Conservation (phyloP, 176 grass and related monocot species). For the Puccinellia tenuiflora region DNA sequence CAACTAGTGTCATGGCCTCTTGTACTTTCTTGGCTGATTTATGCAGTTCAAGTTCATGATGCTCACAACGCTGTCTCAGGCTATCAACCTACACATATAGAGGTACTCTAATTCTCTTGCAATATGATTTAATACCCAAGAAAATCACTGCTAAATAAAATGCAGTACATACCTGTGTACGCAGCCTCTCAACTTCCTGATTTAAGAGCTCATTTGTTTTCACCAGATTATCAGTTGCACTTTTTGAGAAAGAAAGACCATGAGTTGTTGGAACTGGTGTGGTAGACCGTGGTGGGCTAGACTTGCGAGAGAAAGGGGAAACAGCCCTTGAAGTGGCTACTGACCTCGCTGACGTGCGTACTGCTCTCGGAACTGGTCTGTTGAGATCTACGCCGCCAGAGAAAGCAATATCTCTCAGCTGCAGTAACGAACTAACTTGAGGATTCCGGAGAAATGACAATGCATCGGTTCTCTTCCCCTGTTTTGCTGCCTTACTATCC, state of each 20-base stretch:
- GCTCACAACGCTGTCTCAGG: slow-evolving; percentile 63
- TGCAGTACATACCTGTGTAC: slow-evolving; percentile 46
- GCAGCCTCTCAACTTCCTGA: slow-evolving; percentile 83
- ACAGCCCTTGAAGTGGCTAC: slow-evolving; percentile 76
- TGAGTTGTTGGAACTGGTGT: slow-evolving; percentile 73
- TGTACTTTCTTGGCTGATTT: slow-evolving; percentile 75
- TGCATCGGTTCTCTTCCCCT: slow-evolving; percentile 46
- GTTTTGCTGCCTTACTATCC: slow-evolving; percentile 55
- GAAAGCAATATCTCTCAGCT: slow-evolving; percentile 74
- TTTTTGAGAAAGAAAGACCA: slow-evolving; percentile 87
- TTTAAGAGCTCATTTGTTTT: slow-evolving; percentile 83
- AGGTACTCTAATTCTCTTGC: not conserved
- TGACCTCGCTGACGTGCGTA: slow-evolving; percentile 43
- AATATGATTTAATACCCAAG: slow-evolving; percentile 1
- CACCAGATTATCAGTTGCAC: slow-evolving; percentile 57
- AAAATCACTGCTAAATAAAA: slow-evolving; percentile 2
- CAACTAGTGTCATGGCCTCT: slow-evolving; percentile 65
- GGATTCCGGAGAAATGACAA: slow-evolving; percentile 54
- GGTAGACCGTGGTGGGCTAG: slow-evolving; percentile 73
- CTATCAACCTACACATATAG: slow-evolving; percentile 65
- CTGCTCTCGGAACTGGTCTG: slow-evolving; percentile 49
- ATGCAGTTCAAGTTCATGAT: slow-evolving; percentile 76
- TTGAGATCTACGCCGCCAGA: slow-evolving; percentile 47
- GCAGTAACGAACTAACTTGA: slow-evolving; percentile 67
- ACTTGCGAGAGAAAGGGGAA: slow-evolving; percentile 88